phyloP scores from a whole-genome alignment of 352 stramenopile genomes.

The Pythium oligandrum region DNA sequence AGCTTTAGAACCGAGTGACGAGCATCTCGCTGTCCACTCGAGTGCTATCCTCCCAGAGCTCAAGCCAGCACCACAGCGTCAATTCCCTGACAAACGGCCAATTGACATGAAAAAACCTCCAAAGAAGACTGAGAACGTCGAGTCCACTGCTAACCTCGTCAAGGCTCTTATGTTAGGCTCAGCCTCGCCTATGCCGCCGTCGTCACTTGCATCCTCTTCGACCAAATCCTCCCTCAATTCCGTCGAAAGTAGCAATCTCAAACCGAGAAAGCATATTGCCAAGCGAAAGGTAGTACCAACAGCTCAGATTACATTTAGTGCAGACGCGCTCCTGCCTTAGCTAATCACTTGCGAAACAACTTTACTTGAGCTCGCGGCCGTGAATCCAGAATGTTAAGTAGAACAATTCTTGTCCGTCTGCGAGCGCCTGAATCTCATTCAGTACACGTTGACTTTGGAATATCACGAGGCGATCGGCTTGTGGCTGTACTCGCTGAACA shows the following conservation, averaged over 20 bases:
- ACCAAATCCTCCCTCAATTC: too few species aligned
- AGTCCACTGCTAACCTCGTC: constrained; percentile 24
- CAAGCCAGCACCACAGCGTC: background rate
- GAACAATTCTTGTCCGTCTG: constrained; percentile 29
- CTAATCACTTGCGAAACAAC: too few species aligned
- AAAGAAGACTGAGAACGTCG: background rate
- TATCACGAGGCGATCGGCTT: constrained; percentile 53
- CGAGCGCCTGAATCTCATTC: constrained; percentile 56
- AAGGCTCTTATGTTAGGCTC: constrained; percentile 25
- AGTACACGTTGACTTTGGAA: constrained; percentile 66
- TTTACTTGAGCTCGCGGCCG: constrained; percentile 21
- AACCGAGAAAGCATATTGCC: constrained; percentile 6
- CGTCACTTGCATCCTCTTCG: background rate
- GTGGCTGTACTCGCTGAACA: constrained; percentile 26
- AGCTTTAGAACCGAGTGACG: constrained; percentile 11
- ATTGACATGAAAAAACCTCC: too few species aligned
- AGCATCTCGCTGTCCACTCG: constrained; percentile 5
- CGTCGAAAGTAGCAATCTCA: too few species aligned
- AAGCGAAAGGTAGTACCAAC: constrained; percentile 21
- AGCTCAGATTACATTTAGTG: constrained; percentile 22
- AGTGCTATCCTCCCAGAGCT: constrained; percentile 17
- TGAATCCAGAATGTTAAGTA: constrained; percentile 85
- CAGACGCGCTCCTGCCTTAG: constrained; percentile 7
- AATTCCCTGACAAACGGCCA: too few species aligned
- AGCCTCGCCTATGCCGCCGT: constrained; percentile 5